Percentiles rank a stretch among this genome's conserved stretches.
Conservation (phyloP, 2,329 filamentous ascomycete genomes). For the Colletotrichum scovillei region DNA sequence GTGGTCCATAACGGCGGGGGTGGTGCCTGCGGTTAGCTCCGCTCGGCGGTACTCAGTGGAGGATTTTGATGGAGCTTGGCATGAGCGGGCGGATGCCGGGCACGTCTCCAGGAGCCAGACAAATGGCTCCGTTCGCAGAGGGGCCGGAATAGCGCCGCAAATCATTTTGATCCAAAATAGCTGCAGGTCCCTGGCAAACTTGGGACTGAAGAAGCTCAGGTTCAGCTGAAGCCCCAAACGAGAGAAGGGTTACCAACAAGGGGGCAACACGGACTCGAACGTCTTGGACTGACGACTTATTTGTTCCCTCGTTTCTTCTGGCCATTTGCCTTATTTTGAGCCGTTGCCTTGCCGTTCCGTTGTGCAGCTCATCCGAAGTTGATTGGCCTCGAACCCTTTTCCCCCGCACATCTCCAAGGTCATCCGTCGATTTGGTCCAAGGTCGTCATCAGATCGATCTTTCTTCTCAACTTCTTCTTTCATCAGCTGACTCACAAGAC, state of each 20-base stretch:
- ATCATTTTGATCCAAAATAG: conserved; percentile 28
- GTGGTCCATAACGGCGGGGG: conserved; percentile 22
- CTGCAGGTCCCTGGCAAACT: conserved; percentile 4
- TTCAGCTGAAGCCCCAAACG: background rate
- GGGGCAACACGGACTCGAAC: background rate
- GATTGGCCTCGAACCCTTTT: conserved; percentile 21
- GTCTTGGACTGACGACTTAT: background rate
- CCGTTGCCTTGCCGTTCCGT: background rate
- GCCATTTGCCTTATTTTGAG: background rate
- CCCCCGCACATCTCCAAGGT: conserved; percentile 27
- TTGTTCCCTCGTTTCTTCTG: conserved; percentile 10
- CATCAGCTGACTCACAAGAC: conserved; percentile 30
- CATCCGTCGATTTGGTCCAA: background rate
- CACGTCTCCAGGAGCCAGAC: conserved; percentile 19
- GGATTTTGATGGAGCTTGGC: conserved; percentile 24
- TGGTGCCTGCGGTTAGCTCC: conserved; percentile 30
- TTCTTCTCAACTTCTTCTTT: background rate
- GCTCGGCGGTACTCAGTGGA: conserved; percentile 24
- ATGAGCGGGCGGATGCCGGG: conserved; percentile 24
- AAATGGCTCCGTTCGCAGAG: conserved; percentile 28
- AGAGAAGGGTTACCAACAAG: too few relatives aligned
- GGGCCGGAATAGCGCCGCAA: conserved; percentile 33
- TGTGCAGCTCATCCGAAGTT: conserved; percentile 23
- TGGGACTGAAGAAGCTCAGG: background rate
- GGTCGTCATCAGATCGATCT: background rate